These are phyloP conservation scores for Hemileccinum rubropunctum DNA, from an alignment of 768 basidiomycete genomes.

Conservation along the genomic window DNA sequence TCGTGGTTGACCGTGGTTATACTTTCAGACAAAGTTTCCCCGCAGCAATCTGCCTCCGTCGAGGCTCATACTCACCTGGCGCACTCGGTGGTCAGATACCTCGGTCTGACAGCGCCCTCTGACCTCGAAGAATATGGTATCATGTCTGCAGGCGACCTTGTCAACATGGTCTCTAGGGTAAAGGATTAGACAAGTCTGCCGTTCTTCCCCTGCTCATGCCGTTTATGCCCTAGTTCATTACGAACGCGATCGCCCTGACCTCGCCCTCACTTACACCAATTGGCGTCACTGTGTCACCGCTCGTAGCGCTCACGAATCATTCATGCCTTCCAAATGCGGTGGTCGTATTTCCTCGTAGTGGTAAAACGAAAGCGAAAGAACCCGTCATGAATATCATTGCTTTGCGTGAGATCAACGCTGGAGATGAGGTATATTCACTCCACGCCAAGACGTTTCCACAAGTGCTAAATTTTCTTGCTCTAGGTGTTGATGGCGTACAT, in stretches of 20 bases:
- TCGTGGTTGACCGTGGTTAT: background rate
- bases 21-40: slow-evolving; percentile 52
- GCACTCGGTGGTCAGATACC: slow-evolving; percentile 70
- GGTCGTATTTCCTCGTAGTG: slow-evolving; percentile 78
- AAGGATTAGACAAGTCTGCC: slow-evolving; percentile 11
- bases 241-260: slow-evolving; percentile 88
- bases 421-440: slow-evolving; percentile 60
- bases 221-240: slow-evolving; percentile 63
- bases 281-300: slow-evolving; percentile 81
- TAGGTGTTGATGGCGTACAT: slow-evolving; percentile 84
- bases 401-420: slow-evolving; percentile 56
- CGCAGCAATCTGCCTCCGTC: slow-evolving; percentile 43
- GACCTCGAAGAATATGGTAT: slow-evolving; percentile 60
- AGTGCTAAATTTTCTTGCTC: background rate
- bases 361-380: slow-evolving; percentile 39
- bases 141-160: slow-evolving; percentile 56
- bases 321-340: slow-evolving; percentile 87
- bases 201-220: background rate
- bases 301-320: slow-evolving; percentile 82
- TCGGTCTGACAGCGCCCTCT: slow-evolving; percentile 55
- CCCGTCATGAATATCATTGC: slow-evolving; percentile 73
- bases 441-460: background rate
- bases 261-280: slow-evolving; percentile 75
- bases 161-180: slow-evolving; percentile 72
- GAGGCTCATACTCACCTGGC: slow-evolving; percentile 68